phyloP scores from a whole-genome alignment of 352 stramenopile species.

The Hyaloperonospora arabidopsidis region DNA sequence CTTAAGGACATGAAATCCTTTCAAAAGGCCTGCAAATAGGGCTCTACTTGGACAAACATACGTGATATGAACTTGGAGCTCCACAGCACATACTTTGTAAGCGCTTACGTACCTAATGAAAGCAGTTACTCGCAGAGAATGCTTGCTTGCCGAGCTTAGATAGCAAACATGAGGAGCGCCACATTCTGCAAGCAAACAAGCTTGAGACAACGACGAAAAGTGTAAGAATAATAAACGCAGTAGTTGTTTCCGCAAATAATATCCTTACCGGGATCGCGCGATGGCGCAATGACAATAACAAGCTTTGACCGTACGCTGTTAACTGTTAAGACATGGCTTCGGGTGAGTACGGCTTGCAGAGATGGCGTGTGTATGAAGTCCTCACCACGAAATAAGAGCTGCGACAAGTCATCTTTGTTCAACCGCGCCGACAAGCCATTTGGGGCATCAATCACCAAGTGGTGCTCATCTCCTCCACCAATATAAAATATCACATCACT shows the following conservation, averaged over 20 bases:
- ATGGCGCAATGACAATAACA: slow-evolving; percentile 31
- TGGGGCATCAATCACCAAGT: slow-evolving; percentile 29
- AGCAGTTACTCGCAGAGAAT: slow-evolving; percentile 28
- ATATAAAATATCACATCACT: slow-evolving; percentile 39
- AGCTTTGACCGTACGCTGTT: slow-evolving; percentile 22
- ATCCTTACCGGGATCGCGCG: slow-evolving; percentile 25
- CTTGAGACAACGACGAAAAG: slow-evolving; percentile 15
- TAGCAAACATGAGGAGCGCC: slow-evolving; percentile 49
- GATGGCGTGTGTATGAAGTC: neutral
- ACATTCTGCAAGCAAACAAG: slow-evolving; percentile 40
- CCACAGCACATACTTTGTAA: too few relatives aligned
- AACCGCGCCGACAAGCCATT: slow-evolving; percentile 29
- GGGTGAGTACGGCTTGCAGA: slow-evolving; percentile 5
- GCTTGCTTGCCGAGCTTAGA: slow-evolving; percentile 36
- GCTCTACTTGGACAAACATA: slow-evolving; percentile 18
- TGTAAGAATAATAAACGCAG: slow-evolving; percentile 2
- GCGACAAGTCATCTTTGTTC: slow-evolving; percentile 22
- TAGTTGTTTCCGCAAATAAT: neutral
- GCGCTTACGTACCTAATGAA: slow-evolving; percentile 41
- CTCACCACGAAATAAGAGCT: slow-evolving; percentile 29
- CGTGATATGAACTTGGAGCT: too few relatives aligned
- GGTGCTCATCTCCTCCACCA: slow-evolving; percentile 28
- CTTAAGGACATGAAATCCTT: slow-evolving; percentile 35
- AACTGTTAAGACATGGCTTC: slow-evolving; percentile 8
- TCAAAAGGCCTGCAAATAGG: slow-evolving; percentile 41